Base-by-base conservation (phyloP, 164 flowering plant species). In the Chloranthus sessilifolius region DNA sequence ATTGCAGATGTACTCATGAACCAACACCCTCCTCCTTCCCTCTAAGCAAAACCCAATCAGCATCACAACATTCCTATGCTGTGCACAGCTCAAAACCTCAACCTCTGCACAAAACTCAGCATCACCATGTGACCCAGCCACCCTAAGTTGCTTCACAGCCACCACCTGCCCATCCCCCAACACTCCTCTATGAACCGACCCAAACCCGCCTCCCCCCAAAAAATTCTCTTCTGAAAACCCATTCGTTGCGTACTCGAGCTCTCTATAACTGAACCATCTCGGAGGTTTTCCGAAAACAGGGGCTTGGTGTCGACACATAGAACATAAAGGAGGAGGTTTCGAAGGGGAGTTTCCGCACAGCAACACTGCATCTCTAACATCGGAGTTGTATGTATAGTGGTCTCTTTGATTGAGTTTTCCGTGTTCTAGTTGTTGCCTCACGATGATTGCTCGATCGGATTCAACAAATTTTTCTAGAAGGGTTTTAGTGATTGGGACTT, bases 1-100 rank as follows among this genome's bases (percentile, higher is more conserved):
- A 61, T 91, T 91, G 85, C 98, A 91, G 19, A 88, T 74, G 57
- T 78, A 91, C 68, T 91, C 96, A 60, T 88, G 88, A 34, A 88
- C 90, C 65, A 91, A 53, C 9, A 85, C 52, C 69, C 96, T 81
- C 58, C 42, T 80, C 23, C 62, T 63, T 20, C 59, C 75, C 31
- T 91, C 83, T 38, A 76, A 58, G 49, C 96, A 91, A 59, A 76
- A 88, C 1, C 98, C 98, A 66, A 88, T 80, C 15, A 91, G 62
- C 84, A 88, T 62, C 45, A 88, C 98, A 49, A 91, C 90, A 72
- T 91, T 88, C 52, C 85, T 75, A 56, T 88, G 98, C 49, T 91
- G 98, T 4, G 96, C 96, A 67, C 98, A 91, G 72, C 94, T 88
- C 65, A 91, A 58, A 0, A 88, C 75, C 38, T 69, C 62, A 24